phyloP scores from a whole-genome alignment of 2,329 filamentous ascomycete species.

The Cytospora piceae region DNA sequence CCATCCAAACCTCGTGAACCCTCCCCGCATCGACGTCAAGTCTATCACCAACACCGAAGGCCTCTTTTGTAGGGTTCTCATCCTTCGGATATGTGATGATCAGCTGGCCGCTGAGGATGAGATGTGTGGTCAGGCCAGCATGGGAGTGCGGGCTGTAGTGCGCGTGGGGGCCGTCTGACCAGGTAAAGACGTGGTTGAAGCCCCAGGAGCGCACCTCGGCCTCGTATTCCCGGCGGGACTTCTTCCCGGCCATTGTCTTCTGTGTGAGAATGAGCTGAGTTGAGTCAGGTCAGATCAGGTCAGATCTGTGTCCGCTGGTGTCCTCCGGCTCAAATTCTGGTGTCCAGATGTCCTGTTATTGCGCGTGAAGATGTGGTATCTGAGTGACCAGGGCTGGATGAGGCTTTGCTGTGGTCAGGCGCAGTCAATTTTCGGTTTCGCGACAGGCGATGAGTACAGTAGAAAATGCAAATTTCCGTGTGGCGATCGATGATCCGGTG shows the following conservation, averaged over 20 bases:
- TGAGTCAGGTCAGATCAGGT: too few species aligned
- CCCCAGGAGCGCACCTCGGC: constrained; percentile 70
- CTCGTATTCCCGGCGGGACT: constrained; percentile 56
- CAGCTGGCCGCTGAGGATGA: constrained; percentile 67
- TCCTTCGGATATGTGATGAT: constrained; percentile 71
- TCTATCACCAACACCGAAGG: constrained; percentile 62
- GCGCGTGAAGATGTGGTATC: not conserved
- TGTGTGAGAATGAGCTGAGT: not conserved
- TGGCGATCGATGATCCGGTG: not conserved
- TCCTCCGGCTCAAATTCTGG: not conserved
- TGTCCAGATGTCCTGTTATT: not conserved
- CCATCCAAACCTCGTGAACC: constrained; percentile 72
- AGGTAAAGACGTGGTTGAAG: constrained; percentile 71
- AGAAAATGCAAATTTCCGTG: not conserved
- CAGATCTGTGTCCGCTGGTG: not conserved
- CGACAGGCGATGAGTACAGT: not conserved
- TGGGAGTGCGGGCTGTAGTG: constrained; percentile 73
- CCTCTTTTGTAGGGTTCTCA: constrained; percentile 55
- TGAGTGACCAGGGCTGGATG: not conserved
- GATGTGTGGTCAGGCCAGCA: constrained; percentile 66
- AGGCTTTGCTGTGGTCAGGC: not conserved
- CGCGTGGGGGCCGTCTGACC: constrained; percentile 69
- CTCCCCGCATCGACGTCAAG: constrained; percentile 68
- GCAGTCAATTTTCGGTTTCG: not conserved
- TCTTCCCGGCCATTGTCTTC: constrained; percentile 32